Evolutionary conservation across 2,329 filamentous ascomycete species (phyloP), one percentile per base, ranked within the genome.

Genomic region (Ophioceras dolichostomum): DNA sequence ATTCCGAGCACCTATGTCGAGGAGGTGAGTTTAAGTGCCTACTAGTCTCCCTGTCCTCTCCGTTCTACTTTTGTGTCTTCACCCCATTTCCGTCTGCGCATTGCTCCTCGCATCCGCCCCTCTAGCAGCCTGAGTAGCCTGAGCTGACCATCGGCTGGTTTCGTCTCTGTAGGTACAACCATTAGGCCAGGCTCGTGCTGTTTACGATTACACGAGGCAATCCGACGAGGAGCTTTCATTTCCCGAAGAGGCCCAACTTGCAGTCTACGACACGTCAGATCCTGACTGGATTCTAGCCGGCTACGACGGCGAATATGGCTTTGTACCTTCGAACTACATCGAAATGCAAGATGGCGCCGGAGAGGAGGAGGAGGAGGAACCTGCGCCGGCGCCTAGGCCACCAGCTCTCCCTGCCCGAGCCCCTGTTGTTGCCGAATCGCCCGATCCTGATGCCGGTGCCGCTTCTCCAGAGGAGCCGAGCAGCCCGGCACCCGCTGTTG

Each of bases 181-280:
- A 17, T 56, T 68, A 44, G 46, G 40, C 43, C 70, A 79, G 47
- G 91, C 89, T 35, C 87, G 82, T 57, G 85, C 91, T n/a, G 73
- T 96, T n/a, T 98, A 89, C 65, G 91, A 98, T 58, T 98, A 98
- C 58, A 84, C 84, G 36, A 77, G 89, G 49, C 91, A 98, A 63
- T 98, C 91, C 18, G 91, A 98, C 54, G 91, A 98, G 60, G 91
- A 98, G 61, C 69, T 98, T 9, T 96, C 89, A 18, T 96, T 98
- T 55, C 74, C 84, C 34, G 91, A 98, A 64, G 88, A 94, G 54
- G 79, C 82, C 29, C 62, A 76, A 32, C 70, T 98, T 34, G 68
- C 83, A 42, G 83, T 98, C 34, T 96, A 84, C 61, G 91, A 98
- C 58, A 79, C 72, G 9, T 82, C 86, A 5, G 91, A 98, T 57